Conservation (phyloP, 2,329 filamentous ascomycete species). For the Endocalyx cinctus region DNA sequence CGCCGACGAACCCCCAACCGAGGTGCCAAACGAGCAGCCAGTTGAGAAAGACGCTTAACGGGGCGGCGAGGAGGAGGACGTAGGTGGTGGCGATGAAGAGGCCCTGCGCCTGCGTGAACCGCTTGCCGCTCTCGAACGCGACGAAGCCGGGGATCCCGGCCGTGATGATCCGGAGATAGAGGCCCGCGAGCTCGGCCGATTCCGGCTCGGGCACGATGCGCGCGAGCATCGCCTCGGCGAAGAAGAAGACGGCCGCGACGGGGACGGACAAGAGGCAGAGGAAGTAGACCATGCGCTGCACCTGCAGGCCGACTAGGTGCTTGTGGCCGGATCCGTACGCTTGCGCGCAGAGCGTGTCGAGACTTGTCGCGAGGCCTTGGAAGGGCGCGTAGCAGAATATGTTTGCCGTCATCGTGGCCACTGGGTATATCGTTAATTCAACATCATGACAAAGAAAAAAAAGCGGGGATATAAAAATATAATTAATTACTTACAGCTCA, state of each 20-base stretch:
- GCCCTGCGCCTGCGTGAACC: slow-evolving; percentile 79
- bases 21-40: slow-evolving; percentile 74
- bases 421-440: slow-evolving; percentile 14
- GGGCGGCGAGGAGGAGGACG: slow-evolving; percentile 70
- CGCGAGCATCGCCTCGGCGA: slow-evolving; percentile 59
- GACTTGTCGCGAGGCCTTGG: slow-evolving; percentile 79
- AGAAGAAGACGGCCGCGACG: slow-evolving; percentile 65
- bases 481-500: slow-evolving; percentile 51
- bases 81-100: slow-evolving; percentile 77
- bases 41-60: slow-evolving; percentile 72
- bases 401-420: slow-evolving; percentile 74
- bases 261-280: slow-evolving; percentile 67
- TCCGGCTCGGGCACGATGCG: slow-evolving; percentile 65
- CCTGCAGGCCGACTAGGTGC: slow-evolving; percentile 78
- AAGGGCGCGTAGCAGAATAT: slow-evolving; percentile 75
- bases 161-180: slow-evolving; percentile 67
- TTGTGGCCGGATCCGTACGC: slow-evolving; percentile 90
- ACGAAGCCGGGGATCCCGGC: slow-evolving; percentile 71
- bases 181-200: slow-evolving; percentile 66
- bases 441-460: background rate
- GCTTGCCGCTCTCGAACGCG: slow-evolving; percentile 70
- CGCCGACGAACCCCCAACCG: slow-evolving; percentile 66
- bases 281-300: slow-evolving; percentile 78
- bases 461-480: slow-evolving; percentile 6
- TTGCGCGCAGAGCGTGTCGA: slow-evolving; percentile 91